These are phyloP conservation scores for Malus hybrid DNA, from an alignment of 331 rosid species.

Conservation along the genomic window DNA sequence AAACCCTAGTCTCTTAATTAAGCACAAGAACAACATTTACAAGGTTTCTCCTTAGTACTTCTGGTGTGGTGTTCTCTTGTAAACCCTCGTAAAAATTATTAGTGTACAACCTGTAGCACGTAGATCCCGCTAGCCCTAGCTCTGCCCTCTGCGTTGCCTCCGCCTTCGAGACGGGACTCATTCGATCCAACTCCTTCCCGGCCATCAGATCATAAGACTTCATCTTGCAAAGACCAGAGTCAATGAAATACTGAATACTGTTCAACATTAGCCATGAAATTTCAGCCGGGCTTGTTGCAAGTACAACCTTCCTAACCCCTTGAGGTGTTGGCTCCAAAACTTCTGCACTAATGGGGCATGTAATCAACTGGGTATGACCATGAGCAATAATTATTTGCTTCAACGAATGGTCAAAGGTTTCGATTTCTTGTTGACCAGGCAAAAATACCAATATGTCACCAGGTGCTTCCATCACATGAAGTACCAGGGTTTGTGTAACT, in stretches of 20 bases:
- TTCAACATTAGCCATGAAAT: constrained; percentile 64
- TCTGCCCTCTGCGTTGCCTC: constrained; percentile 85
- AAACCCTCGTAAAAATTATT: constrained; percentile 56
- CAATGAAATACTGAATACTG: constrained; percentile 73
- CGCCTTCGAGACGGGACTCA: constrained; percentile 81
- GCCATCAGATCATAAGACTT: constrained; percentile 83
- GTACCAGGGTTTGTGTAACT: constrained; percentile 62
- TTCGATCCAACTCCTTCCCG: constrained; percentile 66
- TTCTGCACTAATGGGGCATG: constrained; percentile 74
- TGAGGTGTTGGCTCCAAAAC: constrained; percentile 86
- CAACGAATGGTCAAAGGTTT: constrained; percentile 77
- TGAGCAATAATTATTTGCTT: constrained; percentile 43
- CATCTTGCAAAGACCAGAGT: constrained; percentile 79
- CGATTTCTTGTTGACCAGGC: constrained; percentile 90
- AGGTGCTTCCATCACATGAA: constrained; percentile 69
- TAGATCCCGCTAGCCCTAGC: constrained; percentile 29
- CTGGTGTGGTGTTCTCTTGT: constrained; percentile 77
- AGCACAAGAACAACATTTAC: constrained; percentile 75
- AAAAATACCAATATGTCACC: constrained; percentile 79
- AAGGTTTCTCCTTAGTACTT: constrained; percentile 74
- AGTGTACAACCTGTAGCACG: constrained; percentile 68
- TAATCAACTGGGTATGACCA: constrained; percentile 48
- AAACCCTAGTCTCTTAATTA: constrained; percentile 81
- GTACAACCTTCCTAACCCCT: constrained; percentile 81
- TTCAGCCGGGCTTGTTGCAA: constrained; percentile 87